Evolutionary conservation across 2,329 filamentous ascomycete genomes (phyloP).

Genomic region (Beauveria asiatica): DNA sequence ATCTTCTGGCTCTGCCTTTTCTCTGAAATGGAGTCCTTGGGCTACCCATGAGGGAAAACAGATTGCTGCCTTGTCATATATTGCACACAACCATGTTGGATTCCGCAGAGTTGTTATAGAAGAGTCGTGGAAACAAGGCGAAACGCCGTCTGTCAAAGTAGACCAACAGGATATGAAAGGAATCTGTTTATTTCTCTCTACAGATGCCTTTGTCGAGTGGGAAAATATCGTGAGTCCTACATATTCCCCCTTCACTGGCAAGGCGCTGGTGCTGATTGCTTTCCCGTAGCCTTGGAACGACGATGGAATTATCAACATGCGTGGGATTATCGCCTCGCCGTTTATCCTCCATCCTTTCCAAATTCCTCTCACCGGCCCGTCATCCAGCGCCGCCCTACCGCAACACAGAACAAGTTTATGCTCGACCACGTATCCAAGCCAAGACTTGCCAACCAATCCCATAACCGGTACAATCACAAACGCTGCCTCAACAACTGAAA

Average conservation of each 20-base stretch:
- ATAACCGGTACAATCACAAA: conserved; percentile 31
- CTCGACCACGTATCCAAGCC: conserved; percentile 34
- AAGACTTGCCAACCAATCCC: conserved; percentile 32
- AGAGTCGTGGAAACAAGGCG: conserved; percentile 25
- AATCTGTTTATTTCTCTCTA: conserved; percentile 40
- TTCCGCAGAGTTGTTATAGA: conserved; percentile 42
- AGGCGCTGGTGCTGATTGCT: conserved; percentile 12
- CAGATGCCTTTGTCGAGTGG: conserved; percentile 48
- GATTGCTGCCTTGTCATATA: conserved; percentile 40
- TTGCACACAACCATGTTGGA: conserved; percentile 43
- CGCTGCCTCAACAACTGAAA: neutral
- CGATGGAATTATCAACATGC: conserved; percentile 30
- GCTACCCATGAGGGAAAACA: conserved; percentile 24
- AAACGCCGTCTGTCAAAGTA: conserved; percentile 30
- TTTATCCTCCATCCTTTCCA: conserved; percentile 42
- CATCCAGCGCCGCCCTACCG: conserved; percentile 16
- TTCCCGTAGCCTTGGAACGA: conserved; percentile 33
- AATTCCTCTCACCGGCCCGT: conserved; percentile 29
- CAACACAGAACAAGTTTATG: conserved; percentile 37
- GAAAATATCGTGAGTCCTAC: conserved; percentile 38
- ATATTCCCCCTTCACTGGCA: neutral
- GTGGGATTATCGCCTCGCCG: conserved; percentile 48
- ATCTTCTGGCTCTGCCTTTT: conserved; percentile 40
- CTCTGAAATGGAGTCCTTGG: conserved; percentile 49
- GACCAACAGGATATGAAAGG: conserved; percentile 34